Evolutionary conservation across 345 rosid species (phyloP).

Genomic region (Rhodomyrtus tomentosa): DNA sequence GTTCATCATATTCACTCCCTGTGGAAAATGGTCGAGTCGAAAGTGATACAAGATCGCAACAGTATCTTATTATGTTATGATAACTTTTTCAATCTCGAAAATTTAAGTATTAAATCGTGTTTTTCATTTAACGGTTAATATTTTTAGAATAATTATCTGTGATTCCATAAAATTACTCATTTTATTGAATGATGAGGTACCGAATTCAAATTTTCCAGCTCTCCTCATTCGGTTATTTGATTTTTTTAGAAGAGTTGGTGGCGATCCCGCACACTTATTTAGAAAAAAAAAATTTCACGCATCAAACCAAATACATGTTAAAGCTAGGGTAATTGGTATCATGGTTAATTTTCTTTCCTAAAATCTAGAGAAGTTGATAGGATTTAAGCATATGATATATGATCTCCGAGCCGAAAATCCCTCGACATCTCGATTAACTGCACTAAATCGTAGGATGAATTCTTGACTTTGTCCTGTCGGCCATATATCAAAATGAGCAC

Average conservation of each 20-base stretch:
- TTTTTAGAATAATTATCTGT: accelerated
- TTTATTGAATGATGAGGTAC: accelerated
- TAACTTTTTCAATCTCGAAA: background rate
- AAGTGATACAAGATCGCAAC: background rate
- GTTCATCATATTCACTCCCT: background rate
- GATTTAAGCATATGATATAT: background rate
- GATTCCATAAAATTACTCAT: background rate
- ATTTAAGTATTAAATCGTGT: background rate
- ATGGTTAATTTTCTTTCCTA: background rate
- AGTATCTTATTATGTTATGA: background rate
- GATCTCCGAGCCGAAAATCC: background rate
- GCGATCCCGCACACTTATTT: background rate
- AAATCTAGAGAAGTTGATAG: background rate
- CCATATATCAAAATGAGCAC: background rate
- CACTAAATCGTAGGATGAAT: background rate
- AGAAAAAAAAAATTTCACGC: too few species aligned
- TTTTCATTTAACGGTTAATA: background rate
- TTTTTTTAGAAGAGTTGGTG: accelerated
- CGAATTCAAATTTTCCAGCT: background rate
- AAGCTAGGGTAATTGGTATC: background rate
- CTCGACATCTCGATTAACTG: background rate
- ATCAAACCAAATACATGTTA: background rate
- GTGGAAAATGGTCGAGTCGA: background rate
- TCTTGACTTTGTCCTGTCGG: background rate
- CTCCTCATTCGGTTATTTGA: accelerated